These are phyloP conservation scores for Hyphopichia khmerensis DNA, from an alignment of 1,139 yeast species.

Conservation along the genomic window DNA sequence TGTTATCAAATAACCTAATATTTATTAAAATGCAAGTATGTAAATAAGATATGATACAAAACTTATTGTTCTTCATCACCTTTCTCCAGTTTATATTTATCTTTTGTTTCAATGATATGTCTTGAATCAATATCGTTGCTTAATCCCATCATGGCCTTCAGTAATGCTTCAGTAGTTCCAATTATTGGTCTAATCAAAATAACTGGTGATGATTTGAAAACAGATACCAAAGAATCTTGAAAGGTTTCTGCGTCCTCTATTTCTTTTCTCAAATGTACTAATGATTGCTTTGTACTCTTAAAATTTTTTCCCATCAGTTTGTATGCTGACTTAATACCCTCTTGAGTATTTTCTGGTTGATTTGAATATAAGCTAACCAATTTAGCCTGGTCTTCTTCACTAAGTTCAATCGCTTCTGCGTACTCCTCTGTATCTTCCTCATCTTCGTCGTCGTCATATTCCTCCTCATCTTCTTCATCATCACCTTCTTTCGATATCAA, in stretches of 20 bases:
- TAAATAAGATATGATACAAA: no score
- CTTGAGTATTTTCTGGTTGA: conserved; percentile 70
- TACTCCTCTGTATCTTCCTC: conserved; percentile 11
- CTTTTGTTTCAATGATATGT: conserved; percentile 36
- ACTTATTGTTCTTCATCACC: neutral
- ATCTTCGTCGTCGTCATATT: conserved; percentile 7
- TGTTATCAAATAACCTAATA: neutral
- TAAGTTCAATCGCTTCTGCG: conserved; percentile 8
- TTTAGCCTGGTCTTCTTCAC: conserved; percentile 42
- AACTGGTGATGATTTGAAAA: conserved; percentile 79
- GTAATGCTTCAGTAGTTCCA: conserved; percentile 90
- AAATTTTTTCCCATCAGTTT: conserved; percentile 69
- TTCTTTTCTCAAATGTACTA: conserved; percentile 58
- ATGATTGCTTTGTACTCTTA: conserved; percentile 62
- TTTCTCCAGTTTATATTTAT: conserved; percentile 23
- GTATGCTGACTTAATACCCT: conserved; percentile 75
- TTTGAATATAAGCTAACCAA: conserved; percentile 77
- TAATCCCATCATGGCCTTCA: conserved; percentile 79
- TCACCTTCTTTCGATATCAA: conserved; percentile 10
- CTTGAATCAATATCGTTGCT: conserved; percentile 77
- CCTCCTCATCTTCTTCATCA: conserved; percentile 19
- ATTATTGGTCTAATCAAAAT: conserved; percentile 81
- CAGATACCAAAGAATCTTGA: conserved; percentile 63
- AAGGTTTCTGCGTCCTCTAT: conserved; percentile 62
- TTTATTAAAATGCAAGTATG: neutral